phyloP scores from a whole-genome alignment of 2,329 filamentous ascomycete genomes.

The Trichoderma breve region DNA sequence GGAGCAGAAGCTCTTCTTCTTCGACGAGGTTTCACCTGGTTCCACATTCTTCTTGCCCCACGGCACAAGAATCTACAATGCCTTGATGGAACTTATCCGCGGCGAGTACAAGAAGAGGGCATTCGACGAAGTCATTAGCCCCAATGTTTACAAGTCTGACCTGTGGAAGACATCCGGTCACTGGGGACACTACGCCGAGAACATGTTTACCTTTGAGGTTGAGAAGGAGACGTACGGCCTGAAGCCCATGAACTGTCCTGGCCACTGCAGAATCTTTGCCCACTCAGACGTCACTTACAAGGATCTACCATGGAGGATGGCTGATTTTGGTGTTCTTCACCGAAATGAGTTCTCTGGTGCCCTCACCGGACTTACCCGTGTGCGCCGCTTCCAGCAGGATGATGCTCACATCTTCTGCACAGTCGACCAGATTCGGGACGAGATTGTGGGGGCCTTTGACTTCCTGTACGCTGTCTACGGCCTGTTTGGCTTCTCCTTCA shows the following conservation, averaged over 20 bases:
- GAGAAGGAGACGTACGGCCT: constrained; percentile 74
- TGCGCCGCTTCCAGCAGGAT: constrained; percentile 92
- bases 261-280: constrained; percentile 84
- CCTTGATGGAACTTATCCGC: constrained; percentile 75
- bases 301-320: constrained; percentile 86
- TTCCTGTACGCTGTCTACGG: constrained; percentile 75
- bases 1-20: constrained; percentile 97
- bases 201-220: constrained; percentile 75
- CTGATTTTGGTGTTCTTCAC: constrained; percentile 94
- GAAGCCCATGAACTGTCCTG: constrained; percentile 98
- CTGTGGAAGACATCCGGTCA: constrained; percentile 95
- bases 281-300: constrained; percentile 78
- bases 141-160: constrained; percentile 89
- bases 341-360: constrained; percentile 94
- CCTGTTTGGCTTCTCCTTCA: constrained; percentile 68
- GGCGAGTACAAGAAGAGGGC: constrained; percentile 89
- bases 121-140: constrained; percentile 92
- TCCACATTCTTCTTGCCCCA: constrained; percentile 91
- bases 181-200: constrained; percentile 82
- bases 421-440: constrained; percentile 40
- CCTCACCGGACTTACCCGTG: constrained; percentile 83
- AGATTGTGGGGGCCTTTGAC: constrained; percentile 78
- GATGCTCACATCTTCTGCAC: constrained; percentile 93
- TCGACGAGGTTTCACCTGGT: constrained; percentile 89
- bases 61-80: constrained; percentile 90